Base-by-base conservation (phyloP, 164 flowering plant genomes). In the Magnolia sinica region DNA sequence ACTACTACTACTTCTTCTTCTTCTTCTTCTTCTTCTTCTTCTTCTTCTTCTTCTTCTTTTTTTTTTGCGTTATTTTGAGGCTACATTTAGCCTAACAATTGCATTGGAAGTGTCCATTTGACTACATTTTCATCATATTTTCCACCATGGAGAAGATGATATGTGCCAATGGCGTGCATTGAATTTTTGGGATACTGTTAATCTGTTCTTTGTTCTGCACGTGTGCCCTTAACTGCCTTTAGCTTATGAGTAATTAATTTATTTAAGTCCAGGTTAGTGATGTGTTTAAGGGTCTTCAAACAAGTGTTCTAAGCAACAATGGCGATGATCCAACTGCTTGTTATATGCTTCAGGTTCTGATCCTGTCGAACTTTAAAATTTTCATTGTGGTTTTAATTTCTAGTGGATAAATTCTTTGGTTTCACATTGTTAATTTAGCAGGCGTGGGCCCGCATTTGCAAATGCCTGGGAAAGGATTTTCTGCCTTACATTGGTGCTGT, bases 401-500 rank as follows among this genome's bases (percentile, higher is more conserved):
- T 65, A 16, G 63, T 20, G 55, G 29, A 5, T 22, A 4, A 64
- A 20, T 8, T 23, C 7, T 49, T 37, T n/a, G 22, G 18, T 37
- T 65, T 31, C 49, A 16, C 31, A 23, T 73, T 73, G 18, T 72
- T 63, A 66, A 37, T 71, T 31, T 67, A 71, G 45, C 74, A 84
- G 87, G 82, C 85, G 27, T 82, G 85, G 83, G 84, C 85, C 29
- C 81, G 87, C 79, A 81, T 84, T 20, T 84, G 87, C 83, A 84
- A 84, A 76, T 84, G 87, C 75, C 74, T 84, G 7, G 87, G 87
- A 19, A 83, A 84, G 49, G 87, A 84, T 80, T 84, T 84, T 58
- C 83, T 80, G n/a, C 87, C 83, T 14, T 84, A 84, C 64, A 81
- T 84, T 84, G 74, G 67, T 79, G 78, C 79, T 65, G 86, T 82